A percentile compares a stretch with the other conserved stretches of the same genome.
Conservation (phyloP, 2,329 filamentous ascomycete genomes). For the Botrytis deweyae region DNA sequence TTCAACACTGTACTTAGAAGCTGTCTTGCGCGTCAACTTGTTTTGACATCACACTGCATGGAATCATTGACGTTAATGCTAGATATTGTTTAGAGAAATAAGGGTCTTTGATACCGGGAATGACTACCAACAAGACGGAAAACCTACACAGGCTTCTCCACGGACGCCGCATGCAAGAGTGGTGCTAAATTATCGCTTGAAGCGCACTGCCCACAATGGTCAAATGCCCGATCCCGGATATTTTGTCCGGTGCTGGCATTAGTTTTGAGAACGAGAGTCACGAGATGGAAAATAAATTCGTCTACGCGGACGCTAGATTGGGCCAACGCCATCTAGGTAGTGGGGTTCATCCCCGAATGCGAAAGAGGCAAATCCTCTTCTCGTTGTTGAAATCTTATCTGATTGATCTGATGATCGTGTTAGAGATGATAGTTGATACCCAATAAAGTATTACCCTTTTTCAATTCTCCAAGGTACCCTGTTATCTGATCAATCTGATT, state of each 20-base stretch:
- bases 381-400: not conserved
- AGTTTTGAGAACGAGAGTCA: not conserved
- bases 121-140: not conserved
- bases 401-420: conserved; percentile 7
- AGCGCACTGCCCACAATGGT: not conserved
- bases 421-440: not conserved
- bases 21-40: not conserved
- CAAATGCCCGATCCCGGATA: not conserved
- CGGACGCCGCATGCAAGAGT: not conserved
- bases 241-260: not conserved
- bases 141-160: not conserved
- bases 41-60: not conserved
- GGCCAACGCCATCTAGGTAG: not conserved
- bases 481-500: conserved; percentile 17
- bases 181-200: not conserved
- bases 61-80: not conserved
- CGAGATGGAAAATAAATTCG: not conserved
- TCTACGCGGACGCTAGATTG: not conserved
- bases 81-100: not conserved
- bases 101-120: not conserved
- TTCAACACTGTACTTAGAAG: not conserved
- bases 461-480: not conserved
- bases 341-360: not conserved
- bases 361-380: not conserved
- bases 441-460: not conserved